Base-by-base conservation (phyloP, 352 stramenopile genomes). In the Thalassiosira oceanica region DNA sequence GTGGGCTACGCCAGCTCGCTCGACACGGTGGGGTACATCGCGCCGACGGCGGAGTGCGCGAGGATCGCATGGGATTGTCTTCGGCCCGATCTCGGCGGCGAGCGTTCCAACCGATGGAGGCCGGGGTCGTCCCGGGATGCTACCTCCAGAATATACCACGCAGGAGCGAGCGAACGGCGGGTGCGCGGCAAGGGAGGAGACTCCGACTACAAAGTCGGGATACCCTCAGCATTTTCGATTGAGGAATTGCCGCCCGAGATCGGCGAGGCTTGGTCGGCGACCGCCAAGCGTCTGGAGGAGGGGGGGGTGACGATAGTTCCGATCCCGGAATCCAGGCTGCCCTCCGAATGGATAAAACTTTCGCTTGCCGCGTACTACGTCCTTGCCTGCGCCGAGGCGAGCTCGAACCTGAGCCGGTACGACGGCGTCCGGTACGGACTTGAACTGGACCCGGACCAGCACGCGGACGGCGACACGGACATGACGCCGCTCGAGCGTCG, bases 281-380 rank as follows among this genome's bases (percentile, higher is more conserved):
- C 68, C 35, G 81, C 76, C 29, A 8, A 79, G 24, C 23, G 21
- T 13, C 54, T 90, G 13, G 43, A 80, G 29, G 44, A 63, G 27
- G 87, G 82, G 20, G 84, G 80, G 4, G 75, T 80, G 15, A 70
- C 89, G 21, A 35, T 78, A 1, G 63, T 90, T 11, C 37, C 74
- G 31, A 72, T 92, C 36, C 75, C 86, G 11, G 68, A 83, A 21
- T 74, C 85, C 6, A 45, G 70, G 31, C 36, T 90, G 26, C 69
- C 73, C 36, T 55, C 74, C 76, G 18, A 95, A 88, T 84, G 79
- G 24, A 55, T 92, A 3, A 76, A 81, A 62, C 46, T 93, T 20
- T 94, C 93, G 20, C 92, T 98, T 33, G 90, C 96, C 28, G 91
- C 95, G 0, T 99, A 99, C 73, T 99, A 99, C 72, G 97, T 98